Conservation (phyloP, 352 stramenopile species). For the Peronospora farinosa region DNA sequence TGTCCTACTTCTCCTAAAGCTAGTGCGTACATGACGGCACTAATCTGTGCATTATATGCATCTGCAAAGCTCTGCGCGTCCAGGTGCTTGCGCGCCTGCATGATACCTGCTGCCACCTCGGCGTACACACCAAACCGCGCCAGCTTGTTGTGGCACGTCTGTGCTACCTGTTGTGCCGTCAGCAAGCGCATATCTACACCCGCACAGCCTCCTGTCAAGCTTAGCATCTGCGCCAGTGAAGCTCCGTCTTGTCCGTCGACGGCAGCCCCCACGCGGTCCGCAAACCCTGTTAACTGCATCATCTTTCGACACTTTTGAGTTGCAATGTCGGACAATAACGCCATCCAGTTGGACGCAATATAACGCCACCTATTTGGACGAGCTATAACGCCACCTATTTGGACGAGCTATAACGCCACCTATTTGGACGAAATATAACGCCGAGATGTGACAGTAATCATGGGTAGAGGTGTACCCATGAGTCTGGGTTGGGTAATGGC, state of each 20-base stretch:
- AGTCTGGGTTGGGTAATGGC: too few relatives aligned
- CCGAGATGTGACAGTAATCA: too few relatives aligned
- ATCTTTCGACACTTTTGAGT: background rate
- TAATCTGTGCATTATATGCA: conserved; percentile 64
- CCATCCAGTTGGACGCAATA: background rate
- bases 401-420: too few relatives aligned
- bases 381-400: too few relatives aligned
- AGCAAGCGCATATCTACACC: conserved; percentile 41
- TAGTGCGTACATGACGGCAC: conserved; percentile 53
- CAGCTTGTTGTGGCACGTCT: conserved; percentile 51
- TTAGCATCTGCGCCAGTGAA: conserved; percentile 49
- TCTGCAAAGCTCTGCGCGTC: conserved; percentile 37
- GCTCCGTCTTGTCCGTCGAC: conserved; percentile 44
- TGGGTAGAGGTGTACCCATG: too few relatives aligned
- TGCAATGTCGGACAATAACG: too few relatives aligned
- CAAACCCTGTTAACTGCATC: conserved; percentile 59
- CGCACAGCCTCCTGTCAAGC: conserved; percentile 27
- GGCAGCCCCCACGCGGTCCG: conserved; percentile 51
- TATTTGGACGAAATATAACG: too few relatives aligned
- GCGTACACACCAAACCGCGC: conserved; percentile 44
- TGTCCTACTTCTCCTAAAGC: background rate
- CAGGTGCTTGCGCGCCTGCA: conserved; percentile 61
- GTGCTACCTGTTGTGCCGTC: conserved; percentile 42
- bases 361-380: too few relatives aligned
- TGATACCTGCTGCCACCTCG: conserved; percentile 56